Conservation (phyloP, 169 alveolate genomes). For the Sarcocystis neurona region DNA sequence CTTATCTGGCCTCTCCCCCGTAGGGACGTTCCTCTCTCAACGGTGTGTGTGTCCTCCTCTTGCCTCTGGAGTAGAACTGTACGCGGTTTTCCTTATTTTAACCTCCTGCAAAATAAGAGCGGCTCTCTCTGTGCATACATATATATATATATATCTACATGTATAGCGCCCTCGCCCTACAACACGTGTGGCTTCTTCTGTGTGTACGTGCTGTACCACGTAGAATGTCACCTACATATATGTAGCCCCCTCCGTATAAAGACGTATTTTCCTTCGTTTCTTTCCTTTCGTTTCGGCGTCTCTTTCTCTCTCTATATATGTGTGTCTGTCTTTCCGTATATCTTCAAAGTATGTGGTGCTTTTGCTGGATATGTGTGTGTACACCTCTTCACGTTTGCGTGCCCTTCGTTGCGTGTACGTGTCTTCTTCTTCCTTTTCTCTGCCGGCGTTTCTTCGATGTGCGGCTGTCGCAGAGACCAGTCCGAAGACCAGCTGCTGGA, state of each 20-base stretch:
- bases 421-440: not conserved
- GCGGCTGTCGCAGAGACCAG: constrained; percentile 18
- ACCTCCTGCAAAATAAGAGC: not conserved
- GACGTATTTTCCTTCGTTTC: no score
- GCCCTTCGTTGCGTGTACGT: not conserved
- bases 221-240: not conserved
- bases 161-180: not conserved
- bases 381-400: not conserved
- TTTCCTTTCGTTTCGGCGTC: not conserved
- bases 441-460: not conserved
- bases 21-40: no score
- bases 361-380: not conserved
- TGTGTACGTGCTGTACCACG: not conserved
- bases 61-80: no score
- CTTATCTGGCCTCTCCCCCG: no score
- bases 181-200: not conserved
- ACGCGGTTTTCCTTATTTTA: no score
- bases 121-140: not conserved
- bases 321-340: not conserved
- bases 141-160: no score
- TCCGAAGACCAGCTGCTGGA: constrained; percentile 74
- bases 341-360: not conserved
- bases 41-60: no score
- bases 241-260: no score
- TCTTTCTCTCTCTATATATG: not conserved